A percentile compares a stretch with the other conserved stretches of the same genome.
phyloP scores from a whole-genome alignment of 345 rosid species.

The Arabidopsis arenosa region DNA sequence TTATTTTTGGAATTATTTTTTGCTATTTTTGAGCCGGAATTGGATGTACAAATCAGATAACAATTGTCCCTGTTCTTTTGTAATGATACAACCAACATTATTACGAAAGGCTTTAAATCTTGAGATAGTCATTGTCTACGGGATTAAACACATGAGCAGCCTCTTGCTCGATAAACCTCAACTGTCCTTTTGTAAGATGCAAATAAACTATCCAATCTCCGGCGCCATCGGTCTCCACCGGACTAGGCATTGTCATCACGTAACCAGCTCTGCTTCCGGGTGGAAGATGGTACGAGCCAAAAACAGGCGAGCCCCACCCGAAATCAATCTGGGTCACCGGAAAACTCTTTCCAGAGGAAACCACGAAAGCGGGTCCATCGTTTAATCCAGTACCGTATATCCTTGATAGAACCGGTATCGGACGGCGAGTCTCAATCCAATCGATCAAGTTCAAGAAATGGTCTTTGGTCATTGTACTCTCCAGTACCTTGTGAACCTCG shows the following conservation, averaged over 20 bases:
- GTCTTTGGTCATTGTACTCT: constrained; percentile 50
- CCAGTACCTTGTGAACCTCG: constrained; percentile 52
- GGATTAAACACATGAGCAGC: constrained; percentile 1
- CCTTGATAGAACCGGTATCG: constrained; percentile 51
- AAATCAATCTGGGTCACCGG: constrained; percentile 49
- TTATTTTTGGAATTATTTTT: too few species aligned
- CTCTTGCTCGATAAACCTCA: neutral
- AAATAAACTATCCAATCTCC: neutral
- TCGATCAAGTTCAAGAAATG: constrained; percentile 69
- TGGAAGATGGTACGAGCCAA: constrained; percentile 10
- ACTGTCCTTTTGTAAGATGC: constrained; percentile 1
- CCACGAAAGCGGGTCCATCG: constrained; percentile 61
- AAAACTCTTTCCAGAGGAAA: constrained; percentile 67
- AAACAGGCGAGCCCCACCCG: constrained; percentile 31
- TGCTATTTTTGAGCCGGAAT: too few species aligned
- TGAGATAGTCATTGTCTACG: neutral
- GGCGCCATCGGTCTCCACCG: neutral
- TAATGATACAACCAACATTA: neutral
- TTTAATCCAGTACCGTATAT: constrained; percentile 44
- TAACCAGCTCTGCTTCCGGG: constrained; percentile 14
- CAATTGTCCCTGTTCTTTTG: too few species aligned
- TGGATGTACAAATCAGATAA: too few species aligned
- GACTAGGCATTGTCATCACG: constrained; percentile 10
- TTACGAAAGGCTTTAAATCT: neutral
- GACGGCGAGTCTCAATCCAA: constrained; percentile 69